Conservation (phyloP, 2,329 filamentous ascomycete species). For the Fusarium illudens region DNA sequence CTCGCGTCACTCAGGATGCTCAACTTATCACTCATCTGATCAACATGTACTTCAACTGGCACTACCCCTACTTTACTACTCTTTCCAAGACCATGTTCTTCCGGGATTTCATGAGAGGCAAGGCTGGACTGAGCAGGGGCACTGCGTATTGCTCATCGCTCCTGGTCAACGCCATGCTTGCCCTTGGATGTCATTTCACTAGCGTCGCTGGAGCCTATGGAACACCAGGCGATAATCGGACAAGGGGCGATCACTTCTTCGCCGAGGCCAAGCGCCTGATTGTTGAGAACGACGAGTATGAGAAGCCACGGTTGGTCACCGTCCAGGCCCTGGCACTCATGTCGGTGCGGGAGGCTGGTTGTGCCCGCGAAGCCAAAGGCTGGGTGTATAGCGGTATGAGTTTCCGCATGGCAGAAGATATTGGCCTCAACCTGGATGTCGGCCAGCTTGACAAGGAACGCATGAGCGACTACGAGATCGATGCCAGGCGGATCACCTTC, state of each 20-base stretch:
- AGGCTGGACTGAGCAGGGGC: constrained; percentile 60
- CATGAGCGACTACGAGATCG: constrained; percentile 83
- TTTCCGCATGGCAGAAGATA: constrained; percentile 95
- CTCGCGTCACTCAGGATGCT: constrained; percentile 80
- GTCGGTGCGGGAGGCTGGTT: constrained; percentile 96
- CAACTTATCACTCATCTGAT: constrained; percentile 85
- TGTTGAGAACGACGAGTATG: constrained; percentile 91
- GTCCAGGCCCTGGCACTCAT: constrained; percentile 94
- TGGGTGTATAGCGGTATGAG: constrained; percentile 99
- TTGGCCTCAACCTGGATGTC: constrained; percentile 88
- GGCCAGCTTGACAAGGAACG: constrained; percentile 68
- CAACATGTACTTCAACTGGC: constrained; percentile 98
- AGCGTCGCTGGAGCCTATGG: constrained; percentile 76
- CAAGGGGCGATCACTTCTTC: constrained; percentile 96
- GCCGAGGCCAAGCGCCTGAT: constrained; percentile 90
- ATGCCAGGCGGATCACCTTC: constrained; percentile 90
- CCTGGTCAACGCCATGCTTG: constrained; percentile 92
- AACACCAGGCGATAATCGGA: constrained; percentile 76
- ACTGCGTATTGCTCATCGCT: constrained; percentile 87
- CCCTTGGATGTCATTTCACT: constrained; percentile 93
- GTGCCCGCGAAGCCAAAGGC: constrained; percentile 90
- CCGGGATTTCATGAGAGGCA: constrained; percentile 81
- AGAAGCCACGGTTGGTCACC: constrained; percentile 85
- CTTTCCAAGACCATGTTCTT: constrained; percentile 88
- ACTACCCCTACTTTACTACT: constrained; percentile 95